Evolutionary conservation across 352 stramenopile genomes (phyloP), one percentile per base, ranked within the genome.

Genomic region (Globisporangium irregulare): DNA sequence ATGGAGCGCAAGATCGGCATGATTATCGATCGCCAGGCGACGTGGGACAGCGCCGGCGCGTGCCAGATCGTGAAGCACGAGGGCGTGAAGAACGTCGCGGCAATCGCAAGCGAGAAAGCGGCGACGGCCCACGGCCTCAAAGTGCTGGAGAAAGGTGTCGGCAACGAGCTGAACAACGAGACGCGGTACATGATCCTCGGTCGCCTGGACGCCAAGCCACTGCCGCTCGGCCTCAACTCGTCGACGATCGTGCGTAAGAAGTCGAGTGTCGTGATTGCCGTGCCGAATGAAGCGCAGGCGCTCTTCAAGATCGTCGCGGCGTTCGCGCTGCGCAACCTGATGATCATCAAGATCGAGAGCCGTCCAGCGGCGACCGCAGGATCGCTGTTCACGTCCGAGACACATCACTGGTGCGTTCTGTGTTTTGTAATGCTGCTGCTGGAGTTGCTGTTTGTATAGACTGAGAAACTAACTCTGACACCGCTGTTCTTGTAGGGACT

Each of bases 291-390:
- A 36, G 75, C 82, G 1, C 82, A 91, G 70, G 80, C 80, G 27
- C 72, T 92, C 29, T 92, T 91, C 73, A 90, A 91, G 72, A 86
- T 91, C 63, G 80, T 92, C 4, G 82, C 84, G n/a, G 84, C 82
- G 5, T 92, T 92, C 54, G 84, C 82, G n/a, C 69, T 92, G 29
- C 82, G 82, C 27, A 91, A 92, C 55, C 60, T 92, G 27, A 87
- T 85, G 71, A 90, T 92, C 48, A 81, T 91, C 69, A 90, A 92
- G 79, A 92, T 92, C n/a, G 82, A 92, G 65, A 91, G 82, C 43
- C 82, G 84, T n/a, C 84, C 84, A 8, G 84, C 84, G 1, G 79
- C 84, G 51, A 92, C 82, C 15, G 84, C 82, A 0, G 78, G 76
- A 9, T 79, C 72, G 9, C 68, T 89, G 12, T 92, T 92, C 43